These are phyloP conservation scores for Chalaropsis thielavioides DNA, from an alignment of 2,329 filamentous ascomycete genomes.

Conservation along the genomic window DNA sequence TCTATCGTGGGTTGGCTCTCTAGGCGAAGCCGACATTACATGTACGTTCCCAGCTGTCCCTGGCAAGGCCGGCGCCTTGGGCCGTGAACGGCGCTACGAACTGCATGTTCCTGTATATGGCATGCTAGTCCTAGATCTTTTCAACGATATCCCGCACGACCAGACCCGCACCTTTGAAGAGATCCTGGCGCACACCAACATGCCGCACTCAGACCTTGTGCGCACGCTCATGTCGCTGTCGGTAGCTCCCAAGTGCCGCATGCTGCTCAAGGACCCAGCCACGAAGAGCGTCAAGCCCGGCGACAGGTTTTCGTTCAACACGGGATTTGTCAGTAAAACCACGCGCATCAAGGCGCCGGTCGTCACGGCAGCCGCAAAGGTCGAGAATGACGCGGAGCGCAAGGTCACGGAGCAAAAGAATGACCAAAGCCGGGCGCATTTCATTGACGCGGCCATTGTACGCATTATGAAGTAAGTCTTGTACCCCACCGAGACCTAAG, in stretches of 20 bases:
- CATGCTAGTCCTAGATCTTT: constrained; percentile 79
- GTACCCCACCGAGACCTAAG: too few relatives aligned
- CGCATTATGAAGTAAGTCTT: constrained; percentile 78
- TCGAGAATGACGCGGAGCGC: constrained; percentile 58
- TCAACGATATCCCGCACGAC: constrained; percentile 55
- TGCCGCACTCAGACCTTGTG: constrained; percentile 57
- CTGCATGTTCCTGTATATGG: constrained; percentile 84
- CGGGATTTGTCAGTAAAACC: constrained; percentile 64
- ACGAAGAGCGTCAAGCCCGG: constrained; percentile 61
- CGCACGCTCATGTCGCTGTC: constrained; percentile 70
- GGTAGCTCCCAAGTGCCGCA: constrained; percentile 66
- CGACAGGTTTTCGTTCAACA: constrained; percentile 73
- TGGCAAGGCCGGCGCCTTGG: constrained; percentile 48
- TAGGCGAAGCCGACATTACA: constrained; percentile 72
- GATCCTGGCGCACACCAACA: constrained; percentile 69
- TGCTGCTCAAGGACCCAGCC: constrained; percentile 67
- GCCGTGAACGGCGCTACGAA: constrained; percentile 64
- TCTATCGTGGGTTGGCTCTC: constrained; percentile 62
- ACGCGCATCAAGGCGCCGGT: constrained; percentile 83
- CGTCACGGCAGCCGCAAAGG: constrained; percentile 66
- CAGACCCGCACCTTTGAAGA: constrained; percentile 47
- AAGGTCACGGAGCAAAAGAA: constrained; percentile 64
- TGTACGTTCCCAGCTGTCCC: constrained; percentile 60
- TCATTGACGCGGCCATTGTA: constrained; percentile 63
- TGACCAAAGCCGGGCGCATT: constrained; percentile 53